Evolutionary conservation across 2,329 filamentous ascomycete genomes (phyloP).

Genomic region (Huntiella savannae): DNA sequence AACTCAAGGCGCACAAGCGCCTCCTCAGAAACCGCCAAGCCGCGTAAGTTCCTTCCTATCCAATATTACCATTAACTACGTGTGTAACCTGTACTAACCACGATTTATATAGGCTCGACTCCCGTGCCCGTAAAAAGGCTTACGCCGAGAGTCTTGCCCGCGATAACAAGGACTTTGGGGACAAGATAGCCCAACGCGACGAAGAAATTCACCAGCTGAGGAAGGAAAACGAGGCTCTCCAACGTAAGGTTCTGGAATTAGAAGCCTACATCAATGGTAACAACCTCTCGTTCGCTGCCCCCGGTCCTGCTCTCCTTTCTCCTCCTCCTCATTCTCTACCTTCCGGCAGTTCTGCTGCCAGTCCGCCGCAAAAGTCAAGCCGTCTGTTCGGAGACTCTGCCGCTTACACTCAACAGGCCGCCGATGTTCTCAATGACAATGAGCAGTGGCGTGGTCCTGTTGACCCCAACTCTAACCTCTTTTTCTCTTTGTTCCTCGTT

Average conservation of each 20-base stretch:
- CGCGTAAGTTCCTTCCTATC: conserved; percentile 46
- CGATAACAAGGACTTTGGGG: conserved; percentile 83
- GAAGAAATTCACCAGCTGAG: conserved; percentile 54
- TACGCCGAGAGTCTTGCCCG: conserved; percentile 93
- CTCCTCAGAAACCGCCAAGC: conserved; percentile 88
- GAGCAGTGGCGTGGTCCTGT: too few relatives aligned
- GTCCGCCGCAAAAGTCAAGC: too few relatives aligned
- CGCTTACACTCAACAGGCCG: too few relatives aligned
- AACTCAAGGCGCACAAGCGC: conserved; percentile 95
- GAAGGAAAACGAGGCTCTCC: conserved; percentile 47
- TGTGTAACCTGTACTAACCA: not conserved
- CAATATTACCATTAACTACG: not conserved
- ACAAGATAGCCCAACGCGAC: conserved; percentile 58
- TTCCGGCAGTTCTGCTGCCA: too few relatives aligned
- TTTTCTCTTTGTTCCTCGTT: conserved; percentile 83
- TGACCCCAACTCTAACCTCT: too few relatives aligned
- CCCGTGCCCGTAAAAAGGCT: conserved; percentile 91
- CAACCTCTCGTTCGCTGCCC: too few relatives aligned
- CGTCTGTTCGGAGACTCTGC: too few relatives aligned
- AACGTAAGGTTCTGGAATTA: conserved; percentile 65
- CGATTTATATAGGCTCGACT: conserved; percentile 52
- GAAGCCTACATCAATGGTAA: conserved; percentile 77
- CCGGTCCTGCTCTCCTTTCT: too few relatives aligned
- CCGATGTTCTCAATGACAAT: too few relatives aligned
- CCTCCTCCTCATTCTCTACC: too few relatives aligned